Evolutionary conservation across 2,329 filamentous ascomycete genomes (phyloP).

Genomic region (Emericellopsis atlantica): DNA sequence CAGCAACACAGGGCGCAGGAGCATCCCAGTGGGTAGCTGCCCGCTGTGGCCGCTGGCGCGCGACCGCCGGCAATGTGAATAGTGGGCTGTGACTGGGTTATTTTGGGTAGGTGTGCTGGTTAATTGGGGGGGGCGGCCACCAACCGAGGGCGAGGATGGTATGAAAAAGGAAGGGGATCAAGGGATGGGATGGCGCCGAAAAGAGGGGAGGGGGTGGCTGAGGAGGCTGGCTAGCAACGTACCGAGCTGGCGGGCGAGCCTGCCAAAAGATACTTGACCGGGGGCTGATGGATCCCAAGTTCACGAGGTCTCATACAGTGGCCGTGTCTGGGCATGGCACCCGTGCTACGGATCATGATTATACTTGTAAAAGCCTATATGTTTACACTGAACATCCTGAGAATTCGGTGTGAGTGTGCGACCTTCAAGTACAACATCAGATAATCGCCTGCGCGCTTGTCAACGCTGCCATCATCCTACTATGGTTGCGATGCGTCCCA

Average conservation of each 20-base stretch:
- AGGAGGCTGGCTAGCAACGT: neutral
- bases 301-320: constrained; percentile 3
- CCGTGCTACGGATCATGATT: constrained; percentile 8
- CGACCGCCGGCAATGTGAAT: neutral
- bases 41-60: neutral
- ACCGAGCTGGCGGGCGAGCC: neutral
- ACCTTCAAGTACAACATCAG: too few relatives aligned
- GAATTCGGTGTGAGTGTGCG: too few relatives aligned
- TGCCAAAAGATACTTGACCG: neutral
- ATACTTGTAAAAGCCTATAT: too few relatives aligned
- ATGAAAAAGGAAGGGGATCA: neutral
- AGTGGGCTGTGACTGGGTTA: constrained; percentile 2
- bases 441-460: too few relatives aligned
- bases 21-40: neutral
- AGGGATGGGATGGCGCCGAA: neutral
- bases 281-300: neutral
- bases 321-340: constrained; percentile 7
- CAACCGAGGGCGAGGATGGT: constrained; percentile 1
- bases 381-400: too few relatives aligned
- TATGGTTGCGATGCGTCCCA: too few relatives aligned
- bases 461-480: too few relatives aligned
- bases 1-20: neutral
- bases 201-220: constrained; percentile 4
- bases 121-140: neutral
- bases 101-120: constrained; percentile 1